Conservation (phyloP, 2,329 filamentous ascomycete species). For the Ophiostoma sp. region DNA sequence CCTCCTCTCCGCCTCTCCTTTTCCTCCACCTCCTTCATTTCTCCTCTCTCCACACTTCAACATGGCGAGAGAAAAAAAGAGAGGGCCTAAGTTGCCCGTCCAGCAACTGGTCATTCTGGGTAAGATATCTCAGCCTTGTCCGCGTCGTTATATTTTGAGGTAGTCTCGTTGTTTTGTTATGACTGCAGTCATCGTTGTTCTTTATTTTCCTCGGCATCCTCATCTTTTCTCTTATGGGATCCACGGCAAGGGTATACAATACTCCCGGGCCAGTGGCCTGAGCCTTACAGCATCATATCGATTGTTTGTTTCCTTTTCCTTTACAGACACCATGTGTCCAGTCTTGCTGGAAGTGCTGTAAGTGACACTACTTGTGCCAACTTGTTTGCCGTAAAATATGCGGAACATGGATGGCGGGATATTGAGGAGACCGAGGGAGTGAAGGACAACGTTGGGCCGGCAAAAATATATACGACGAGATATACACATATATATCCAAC, state of each 20-base stretch:
- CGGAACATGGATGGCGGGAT: background rate
- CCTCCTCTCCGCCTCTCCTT: background rate
- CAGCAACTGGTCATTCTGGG: conserved; percentile 77
- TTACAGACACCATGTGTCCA: background rate
- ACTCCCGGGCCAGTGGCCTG: background rate
- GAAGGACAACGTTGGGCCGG: background rate
- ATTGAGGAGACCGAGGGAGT: background rate
- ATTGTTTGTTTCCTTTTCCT: background rate
- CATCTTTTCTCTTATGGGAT: background rate
- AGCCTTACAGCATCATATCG: background rate
- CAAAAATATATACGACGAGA: background rate
- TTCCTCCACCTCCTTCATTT: background rate
- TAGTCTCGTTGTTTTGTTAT: background rate
- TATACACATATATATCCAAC: no score
- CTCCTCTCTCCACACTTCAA: background rate
- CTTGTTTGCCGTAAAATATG: background rate
- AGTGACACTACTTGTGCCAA: conserved; percentile 16
- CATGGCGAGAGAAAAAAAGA: conserved; percentile 32
- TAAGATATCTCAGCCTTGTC: conserved; percentile 45
- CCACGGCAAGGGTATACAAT: background rate
- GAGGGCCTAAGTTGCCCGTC: conserved; percentile 65
- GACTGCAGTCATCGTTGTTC: background rate
- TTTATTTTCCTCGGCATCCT: background rate
- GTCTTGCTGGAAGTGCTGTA: conserved; percentile 8
- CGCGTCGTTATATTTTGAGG: background rate